Evolutionary conservation across 139 green algal species (phyloP), one percentile per base, ranked within the genome.

Genomic region (Eudorina sp.): DNA sequence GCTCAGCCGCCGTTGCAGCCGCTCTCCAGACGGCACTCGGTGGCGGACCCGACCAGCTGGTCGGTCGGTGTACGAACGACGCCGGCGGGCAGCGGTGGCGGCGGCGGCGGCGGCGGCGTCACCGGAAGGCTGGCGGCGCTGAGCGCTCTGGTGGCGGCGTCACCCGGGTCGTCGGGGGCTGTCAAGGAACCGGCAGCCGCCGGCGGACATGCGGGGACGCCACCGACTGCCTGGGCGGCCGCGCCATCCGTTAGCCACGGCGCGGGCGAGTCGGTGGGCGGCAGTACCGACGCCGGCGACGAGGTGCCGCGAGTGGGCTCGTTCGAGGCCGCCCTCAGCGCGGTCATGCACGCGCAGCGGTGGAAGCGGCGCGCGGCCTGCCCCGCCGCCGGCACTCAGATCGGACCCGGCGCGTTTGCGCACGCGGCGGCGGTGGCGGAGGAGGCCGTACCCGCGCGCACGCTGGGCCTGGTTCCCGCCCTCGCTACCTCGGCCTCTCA

Each of bases 351-450:
- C 21, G 41, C 40, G 13, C 70, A 79, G 70, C 41, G 70, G 25
- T 55, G 70, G 70, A 79, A 79, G 70, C 70, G 66, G 34, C 66
- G 27, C 45, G 75, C 75, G 13, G 75, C 75, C 31, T 72, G 77
- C 53, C 31, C 53, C 11, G 78, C 27, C 14, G 48, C 3, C 29
- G 74, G 45, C 18, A 83, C 75, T 3, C 48, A 69, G 36, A 23
- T 83, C n/a, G 36, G 18, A 13, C 75, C 75, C 6, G 51, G 31
- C 31, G 48, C 75, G n/a, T 83, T 83, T 40, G 51, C 48, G 34
- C 75, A 60, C 40, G 41, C 58, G 78, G 53, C 78, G 55, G 78
- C 78, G 38, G 78, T 74, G 55, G 29, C 78, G 53, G 78, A 40
- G 55, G 78, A 85, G 25, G 78, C 78, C 27, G 40, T 25, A 25